phyloP scores from a whole-genome alignment of 2,329 filamentous ascomycete species.

The Neonectria neomacrospora region DNA sequence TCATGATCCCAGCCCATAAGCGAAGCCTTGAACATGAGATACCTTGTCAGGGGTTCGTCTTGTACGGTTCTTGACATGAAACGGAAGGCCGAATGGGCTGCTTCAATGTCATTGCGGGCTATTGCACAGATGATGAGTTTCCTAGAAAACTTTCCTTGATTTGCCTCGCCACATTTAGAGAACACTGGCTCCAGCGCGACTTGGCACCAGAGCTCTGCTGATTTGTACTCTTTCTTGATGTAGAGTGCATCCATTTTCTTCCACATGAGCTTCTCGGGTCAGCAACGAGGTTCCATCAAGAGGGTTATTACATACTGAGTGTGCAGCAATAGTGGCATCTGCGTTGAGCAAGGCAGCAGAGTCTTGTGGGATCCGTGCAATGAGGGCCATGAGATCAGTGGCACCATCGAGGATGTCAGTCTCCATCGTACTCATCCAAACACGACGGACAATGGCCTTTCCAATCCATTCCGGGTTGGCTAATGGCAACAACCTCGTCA shows the following conservation, averaged over 20 bases:
- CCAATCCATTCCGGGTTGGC: slow-evolving; percentile 72
- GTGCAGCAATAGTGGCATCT: slow-evolving; percentile 72
- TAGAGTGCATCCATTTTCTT: slow-evolving; percentile 75
- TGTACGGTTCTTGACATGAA: slow-evolving; percentile 68
- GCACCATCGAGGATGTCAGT: slow-evolving; percentile 43
- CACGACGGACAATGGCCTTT: slow-evolving; percentile 72
- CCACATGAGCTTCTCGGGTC: slow-evolving; percentile 75
- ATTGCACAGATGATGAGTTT: slow-evolving; percentile 79
- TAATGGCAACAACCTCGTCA: slow-evolving; percentile 62
- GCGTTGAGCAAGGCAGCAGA: slow-evolving; percentile 62
- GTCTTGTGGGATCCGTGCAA: slow-evolving; percentile 52
- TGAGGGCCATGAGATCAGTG: slow-evolving; percentile 40
- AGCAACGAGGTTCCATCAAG: slow-evolving; percentile 20
- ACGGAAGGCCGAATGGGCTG: slow-evolving; percentile 56
- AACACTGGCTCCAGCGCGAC: slow-evolving; percentile 76
- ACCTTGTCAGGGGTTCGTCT: slow-evolving; percentile 73
- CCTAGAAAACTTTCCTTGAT: slow-evolving; percentile 75
- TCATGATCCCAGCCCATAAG: slow-evolving; percentile 68
- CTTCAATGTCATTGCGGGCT: slow-evolving; percentile 50
- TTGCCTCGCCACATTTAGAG: slow-evolving; percentile 70
- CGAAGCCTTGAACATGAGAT: slow-evolving; percentile 80
- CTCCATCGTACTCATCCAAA: slow-evolving; percentile 71
- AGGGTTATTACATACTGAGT: slow-evolving; percentile 63
- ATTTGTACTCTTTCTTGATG: slow-evolving; percentile 60
- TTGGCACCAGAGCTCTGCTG: slow-evolving; percentile 76